A percentile compares a stretch with the other conserved stretches of the same genome.
phyloP scores from a whole-genome alignment of 2,329 filamentous ascomycete genomes.

The Coleophoma crateriformis region DNA sequence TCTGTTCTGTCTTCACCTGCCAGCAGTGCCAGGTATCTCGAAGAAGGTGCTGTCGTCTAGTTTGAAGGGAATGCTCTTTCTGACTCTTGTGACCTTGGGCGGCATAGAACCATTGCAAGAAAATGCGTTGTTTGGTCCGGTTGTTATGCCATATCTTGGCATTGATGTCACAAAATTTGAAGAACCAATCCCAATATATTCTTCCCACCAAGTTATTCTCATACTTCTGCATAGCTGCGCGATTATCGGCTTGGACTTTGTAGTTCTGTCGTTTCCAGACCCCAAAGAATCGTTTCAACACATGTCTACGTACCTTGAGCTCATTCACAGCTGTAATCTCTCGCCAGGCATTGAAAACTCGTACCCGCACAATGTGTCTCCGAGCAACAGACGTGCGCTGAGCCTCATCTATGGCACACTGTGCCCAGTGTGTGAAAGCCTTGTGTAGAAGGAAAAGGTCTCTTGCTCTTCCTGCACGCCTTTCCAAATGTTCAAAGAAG shows the following conservation, averaged over 20 bases:
- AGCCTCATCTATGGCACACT: slow-evolving; percentile 57
- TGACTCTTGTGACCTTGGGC: slow-evolving; percentile 12
- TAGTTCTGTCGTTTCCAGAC: slow-evolving; percentile 33
- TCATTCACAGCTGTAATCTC: slow-evolving; percentile 45
- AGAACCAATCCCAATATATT: slow-evolving; percentile 26
- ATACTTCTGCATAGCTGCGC: slow-evolving; percentile 24
- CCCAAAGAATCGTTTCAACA: slow-evolving; percentile 46
- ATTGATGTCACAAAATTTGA: slow-evolving; percentile 25
- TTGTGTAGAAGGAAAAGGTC: slow-evolving; percentile 60
- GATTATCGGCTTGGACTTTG: slow-evolving; percentile 14
- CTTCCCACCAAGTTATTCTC: slow-evolving; percentile 22
- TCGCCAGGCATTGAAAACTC: slow-evolving; percentile 65
- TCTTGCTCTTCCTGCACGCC: slow-evolving; percentile 56
- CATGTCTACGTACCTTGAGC: slow-evolving; percentile 42
- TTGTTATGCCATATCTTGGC: slow-evolving; percentile 14
- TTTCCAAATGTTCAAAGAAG: slow-evolving; percentile 51
- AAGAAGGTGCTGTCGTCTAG: slow-evolving; percentile 10
- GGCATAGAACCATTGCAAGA: slow-evolving; percentile 18
- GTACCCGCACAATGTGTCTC: slow-evolving; percentile 62
- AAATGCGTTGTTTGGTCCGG: slow-evolving; percentile 8
- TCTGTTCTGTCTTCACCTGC: slow-evolving; percentile 11
- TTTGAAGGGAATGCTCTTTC: slow-evolving; percentile 14
- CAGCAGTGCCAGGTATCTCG: slow-evolving; percentile 15
- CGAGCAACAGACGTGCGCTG: slow-evolving; percentile 63
- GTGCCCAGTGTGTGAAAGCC: slow-evolving; percentile 65